Evolutionary conservation across 129 eudicot genomes (phyloP).

Genomic region (Artemisia argyi): DNA sequence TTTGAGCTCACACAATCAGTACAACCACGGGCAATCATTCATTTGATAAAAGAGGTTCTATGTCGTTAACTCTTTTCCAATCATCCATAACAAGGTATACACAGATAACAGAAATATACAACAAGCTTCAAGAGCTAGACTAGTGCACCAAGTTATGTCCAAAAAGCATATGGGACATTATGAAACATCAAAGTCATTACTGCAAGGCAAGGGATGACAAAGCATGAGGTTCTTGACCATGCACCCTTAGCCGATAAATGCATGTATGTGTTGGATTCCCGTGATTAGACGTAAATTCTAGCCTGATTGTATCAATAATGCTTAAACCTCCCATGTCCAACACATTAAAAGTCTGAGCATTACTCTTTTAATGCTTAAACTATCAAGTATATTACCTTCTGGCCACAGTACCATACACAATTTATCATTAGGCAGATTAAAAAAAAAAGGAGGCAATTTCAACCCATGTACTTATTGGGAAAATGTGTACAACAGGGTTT

Average conservation of each 20-base stretch:
- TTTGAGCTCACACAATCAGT: neutral
- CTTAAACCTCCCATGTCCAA: conserved; percentile 24
- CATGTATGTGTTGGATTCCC: conserved; percentile 66
- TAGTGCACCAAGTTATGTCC: neutral
- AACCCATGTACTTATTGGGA: too few relatives aligned
- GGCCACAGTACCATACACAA: too few relatives aligned
- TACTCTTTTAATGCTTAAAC: conserved; percentile 47
- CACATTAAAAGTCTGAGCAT: conserved; percentile 62
- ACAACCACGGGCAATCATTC: neutral
- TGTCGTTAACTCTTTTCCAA: neutral
- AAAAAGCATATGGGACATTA: neutral
- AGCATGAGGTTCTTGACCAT: conserved; percentile 56
- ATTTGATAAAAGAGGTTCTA: neutral
- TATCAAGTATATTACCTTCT: too few relatives aligned
- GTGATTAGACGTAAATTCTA: conserved; percentile 64
- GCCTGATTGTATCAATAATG: conserved; percentile 51
- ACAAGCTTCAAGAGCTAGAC: neutral
- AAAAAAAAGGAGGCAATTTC: too few relatives aligned
- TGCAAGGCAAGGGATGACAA: conserved; percentile 31
- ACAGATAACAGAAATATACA: neutral
- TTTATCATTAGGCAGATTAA: too few relatives aligned
- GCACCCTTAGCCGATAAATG: conserved; percentile 70
- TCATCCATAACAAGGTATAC: neutral
- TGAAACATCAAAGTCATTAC: conserved; percentile 23
- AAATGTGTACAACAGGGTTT: neutral